A percentile compares a stretch with the other conserved stretches of the same genome.
These are phyloP conservation scores for Fusarium humuli DNA, from an alignment of 2,329 filamentous ascomycete species.

Conservation along the genomic window DNA sequence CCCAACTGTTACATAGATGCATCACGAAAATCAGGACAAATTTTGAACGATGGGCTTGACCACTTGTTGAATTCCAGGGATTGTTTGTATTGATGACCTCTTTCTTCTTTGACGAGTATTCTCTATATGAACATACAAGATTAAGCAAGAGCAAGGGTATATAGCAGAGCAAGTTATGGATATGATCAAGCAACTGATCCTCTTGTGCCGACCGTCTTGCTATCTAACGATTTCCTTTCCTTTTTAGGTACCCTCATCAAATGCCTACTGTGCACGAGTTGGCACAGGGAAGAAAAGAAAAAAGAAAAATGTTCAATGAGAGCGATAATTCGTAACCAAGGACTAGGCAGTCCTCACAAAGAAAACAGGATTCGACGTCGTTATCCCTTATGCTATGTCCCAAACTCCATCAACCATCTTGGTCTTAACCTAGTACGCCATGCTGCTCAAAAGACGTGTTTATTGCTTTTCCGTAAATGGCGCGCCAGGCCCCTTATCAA, in stretches of 20 bases:
- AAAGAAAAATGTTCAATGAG: slow-evolving; percentile 19
- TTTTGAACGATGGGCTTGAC: slow-evolving; percentile 1
- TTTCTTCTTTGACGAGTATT: slow-evolving; percentile 5
- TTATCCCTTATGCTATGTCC: slow-evolving; percentile 31
- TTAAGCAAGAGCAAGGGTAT: slow-evolving; percentile 3
- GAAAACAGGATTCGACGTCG: slow-evolving; percentile 33
- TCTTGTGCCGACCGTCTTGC: background rate
- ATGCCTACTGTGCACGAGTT: slow-evolving; percentile 21
- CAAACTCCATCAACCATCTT: slow-evolving; percentile 42
- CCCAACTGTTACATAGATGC: slow-evolving; percentile 18
- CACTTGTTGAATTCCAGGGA: background rate
- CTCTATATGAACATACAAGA: slow-evolving; percentile 6
- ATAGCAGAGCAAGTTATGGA: slow-evolving; percentile 22
- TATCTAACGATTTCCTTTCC: slow-evolving; percentile 9
- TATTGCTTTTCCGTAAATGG: slow-evolving; percentile 37
- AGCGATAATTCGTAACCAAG: slow-evolving; percentile 22
- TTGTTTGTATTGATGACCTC: slow-evolving; percentile 17
- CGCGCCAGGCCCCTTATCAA: slow-evolving; percentile 36
- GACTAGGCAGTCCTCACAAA: slow-evolving; percentile 28
- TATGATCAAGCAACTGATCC: slow-evolving; percentile 13
- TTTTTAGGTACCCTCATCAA: slow-evolving; percentile 20
- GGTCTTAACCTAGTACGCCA: slow-evolving; percentile 44
- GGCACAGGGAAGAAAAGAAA: slow-evolving; percentile 24
- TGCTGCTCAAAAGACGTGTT: slow-evolving; percentile 44
- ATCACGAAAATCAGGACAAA: slow-evolving; percentile 21